Evolutionary conservation across 305 asterid species (phyloP).

Genomic region (Solanum hybrid): DNA sequence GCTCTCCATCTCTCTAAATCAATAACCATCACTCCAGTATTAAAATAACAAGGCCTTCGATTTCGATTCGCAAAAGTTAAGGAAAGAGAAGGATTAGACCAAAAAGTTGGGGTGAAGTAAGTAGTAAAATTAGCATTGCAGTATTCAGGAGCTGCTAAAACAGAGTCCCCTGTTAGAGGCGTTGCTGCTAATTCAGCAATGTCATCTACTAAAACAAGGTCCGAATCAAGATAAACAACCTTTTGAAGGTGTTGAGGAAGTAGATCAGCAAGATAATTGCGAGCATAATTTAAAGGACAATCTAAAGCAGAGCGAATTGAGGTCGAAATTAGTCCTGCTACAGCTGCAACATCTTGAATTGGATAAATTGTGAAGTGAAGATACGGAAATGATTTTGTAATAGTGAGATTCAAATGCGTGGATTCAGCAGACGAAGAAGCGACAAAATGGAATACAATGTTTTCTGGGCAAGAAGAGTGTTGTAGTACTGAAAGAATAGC

Average conservation of each 20-base stretch:
- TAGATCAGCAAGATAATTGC: constrained; percentile 71
- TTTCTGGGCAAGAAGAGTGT: constrained; percentile 84
- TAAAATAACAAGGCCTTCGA: constrained; percentile 70
- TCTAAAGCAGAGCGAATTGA: constrained; percentile 84
- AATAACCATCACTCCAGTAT: constrained; percentile 88
- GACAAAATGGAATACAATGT: constrained; percentile 59
- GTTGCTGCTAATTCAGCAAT: constrained; percentile 66
- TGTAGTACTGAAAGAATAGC: constrained; percentile 71
- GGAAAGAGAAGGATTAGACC: constrained; percentile 82
- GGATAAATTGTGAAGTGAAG: constrained; percentile 50
- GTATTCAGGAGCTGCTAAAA: constrained; percentile 86
- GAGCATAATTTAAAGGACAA: constrained; percentile 83
- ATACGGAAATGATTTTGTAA: constrained; percentile 54
- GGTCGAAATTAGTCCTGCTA: constrained; percentile 64
- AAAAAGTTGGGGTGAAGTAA: constrained; percentile 84
- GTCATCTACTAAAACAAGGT: constrained; percentile 78
- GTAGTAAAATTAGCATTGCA: constrained; percentile 86
- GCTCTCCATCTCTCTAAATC: constrained; percentile 63
- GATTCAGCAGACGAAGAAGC: constrained; percentile 29
- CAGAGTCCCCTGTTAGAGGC: constrained; percentile 34
- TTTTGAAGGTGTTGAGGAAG: constrained; percentile 42
- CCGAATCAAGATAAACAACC: constrained; percentile 80
- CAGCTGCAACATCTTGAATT: constrained; percentile 43
- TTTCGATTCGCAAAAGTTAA: constrained; percentile 53
- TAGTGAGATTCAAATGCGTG: constrained; percentile 26